Base-by-base conservation (phyloP, 805 yeast genomes). In the Saturnispora serradocipensis region DNA sequence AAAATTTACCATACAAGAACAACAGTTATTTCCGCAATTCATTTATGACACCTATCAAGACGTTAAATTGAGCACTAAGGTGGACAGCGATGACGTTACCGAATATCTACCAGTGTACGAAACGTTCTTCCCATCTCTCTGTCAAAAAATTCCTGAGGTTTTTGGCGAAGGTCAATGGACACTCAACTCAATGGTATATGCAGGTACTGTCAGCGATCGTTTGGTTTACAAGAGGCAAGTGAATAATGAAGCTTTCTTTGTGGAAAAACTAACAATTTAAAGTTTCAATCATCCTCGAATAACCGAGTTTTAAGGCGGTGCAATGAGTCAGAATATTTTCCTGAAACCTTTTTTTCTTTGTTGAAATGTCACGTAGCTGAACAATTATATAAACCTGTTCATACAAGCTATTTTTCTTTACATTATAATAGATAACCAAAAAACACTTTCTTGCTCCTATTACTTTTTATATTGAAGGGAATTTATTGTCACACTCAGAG, bases 61-160 rank as follows among this genome's bases (percentile, higher is more conserved):
- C 11, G 66, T 65, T 1, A 71, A 67, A 24, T 65, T 71, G 7
- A 68, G 63, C 0, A 53, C 56, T 5, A 24, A 47, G 24, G 69
- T 82, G 13, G 70, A 74, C 6, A 66, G 73, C 36, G 76, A 73
- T 9, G 88, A 84, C 56, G 76, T 82, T 2, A 52, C 74, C 27
- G 84, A 80, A 50, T 80, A 72, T 62, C 65, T 72, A 56, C 73
- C 72, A 2, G 62, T 82, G 27, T 82, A 82, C 61, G 76, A 77
- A 48, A 48, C 65, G 1, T 52, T 66, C 11, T 64, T 65, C 68
- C 76, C 48, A 16, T 70, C 74, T 18, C 75, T 82, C 3, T 84
- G 86, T 2, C 83, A 81, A 57, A 58, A 56, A 36, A 48, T 59
- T 4, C 68, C 68, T 15, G 62, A 58, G 15, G 73, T 85, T 1